Conservation (phyloP, 768 basidiomycete species). For the Exidia glandulosa region DNA sequence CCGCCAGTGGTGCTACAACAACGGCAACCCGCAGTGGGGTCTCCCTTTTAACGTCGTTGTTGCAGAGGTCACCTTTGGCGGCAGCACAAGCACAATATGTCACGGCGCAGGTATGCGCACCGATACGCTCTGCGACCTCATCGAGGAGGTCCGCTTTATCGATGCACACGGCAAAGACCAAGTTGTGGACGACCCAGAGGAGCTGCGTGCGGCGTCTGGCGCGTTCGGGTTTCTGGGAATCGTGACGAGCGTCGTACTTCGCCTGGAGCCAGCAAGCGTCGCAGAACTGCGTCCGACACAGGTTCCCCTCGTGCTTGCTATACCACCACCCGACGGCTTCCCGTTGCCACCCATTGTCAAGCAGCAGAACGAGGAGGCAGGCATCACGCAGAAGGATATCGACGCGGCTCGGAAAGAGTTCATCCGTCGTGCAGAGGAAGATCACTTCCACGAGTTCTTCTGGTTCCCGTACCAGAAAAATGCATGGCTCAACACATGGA, state of each 20-base stretch:
- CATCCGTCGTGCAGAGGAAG: conserved; percentile 5
- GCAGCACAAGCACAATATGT: conserved; percentile 6
- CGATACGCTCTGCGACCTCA: conserved; percentile 5
- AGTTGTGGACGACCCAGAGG: background rate
- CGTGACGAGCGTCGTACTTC: conserved; percentile 6
- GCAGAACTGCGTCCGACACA: conserved; percentile 7
- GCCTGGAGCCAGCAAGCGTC: conserved; percentile 3
- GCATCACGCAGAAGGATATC: conserved; percentile 6
- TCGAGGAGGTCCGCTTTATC: conserved; percentile 4
- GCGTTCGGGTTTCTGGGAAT: conserved; percentile 9
- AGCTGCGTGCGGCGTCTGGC: conserved; percentile 6
- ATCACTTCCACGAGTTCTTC: conserved; percentile 8
- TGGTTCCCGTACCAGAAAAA: conserved; percentile 10
- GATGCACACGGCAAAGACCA: conserved; percentile 6
- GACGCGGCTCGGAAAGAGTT: conserved; percentile 5
- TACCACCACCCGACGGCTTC: conserved; percentile 7
- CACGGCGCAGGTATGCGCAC: conserved; percentile 7
- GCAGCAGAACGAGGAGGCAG: background rate
- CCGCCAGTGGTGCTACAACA: conserved; percentile 4
- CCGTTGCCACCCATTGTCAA: background rate
- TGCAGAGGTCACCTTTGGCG: conserved; percentile 8
- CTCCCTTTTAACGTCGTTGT: conserved; percentile 8
- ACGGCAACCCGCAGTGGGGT: background rate
- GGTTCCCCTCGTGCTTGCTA: conserved; percentile 5
- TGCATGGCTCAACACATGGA: conserved; percentile 9